These are phyloP conservation scores for Kluyveromyces marxianus DNA, from an alignment of 1,139 yeast genomes.

Conservation along the genomic window DNA sequence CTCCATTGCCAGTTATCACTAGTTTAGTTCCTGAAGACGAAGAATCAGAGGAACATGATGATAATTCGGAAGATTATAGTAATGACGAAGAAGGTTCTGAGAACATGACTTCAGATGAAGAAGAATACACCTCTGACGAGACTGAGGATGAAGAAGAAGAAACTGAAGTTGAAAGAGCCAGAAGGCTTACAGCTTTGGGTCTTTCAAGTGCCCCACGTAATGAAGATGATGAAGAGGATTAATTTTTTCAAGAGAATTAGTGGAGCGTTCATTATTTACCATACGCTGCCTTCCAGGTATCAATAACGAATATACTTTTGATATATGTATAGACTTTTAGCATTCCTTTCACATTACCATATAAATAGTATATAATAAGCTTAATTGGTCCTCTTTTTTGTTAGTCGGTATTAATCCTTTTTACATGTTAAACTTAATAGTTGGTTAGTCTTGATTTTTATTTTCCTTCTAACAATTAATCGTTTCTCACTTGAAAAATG, in stretches of 20 bases:
- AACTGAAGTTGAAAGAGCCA: conserved; percentile 61
- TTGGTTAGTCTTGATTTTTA: no score
- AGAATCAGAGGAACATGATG: conserved; percentile 16
- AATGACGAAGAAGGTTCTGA: conserved; percentile 8
- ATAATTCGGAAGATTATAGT: conserved; percentile 7
- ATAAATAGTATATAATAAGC: no score
- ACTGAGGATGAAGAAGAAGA: conserved; percentile 38
- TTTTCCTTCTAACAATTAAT: background rate
- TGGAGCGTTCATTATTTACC: no score
- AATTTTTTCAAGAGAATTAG: background rate
- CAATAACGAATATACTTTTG: background rate
- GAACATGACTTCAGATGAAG: conserved; percentile 1
- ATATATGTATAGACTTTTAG: background rate
- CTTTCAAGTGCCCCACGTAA: conserved; percentile 39
- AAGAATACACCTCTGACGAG: conserved; percentile 9
- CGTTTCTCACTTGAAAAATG: background rate
- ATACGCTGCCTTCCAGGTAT: no score
- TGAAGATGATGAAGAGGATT: conserved; percentile 53
- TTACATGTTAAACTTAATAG: no score
- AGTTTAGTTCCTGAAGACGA: conserved; percentile 26
- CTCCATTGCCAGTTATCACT: conserved; percentile 15
- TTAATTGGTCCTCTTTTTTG: no score
- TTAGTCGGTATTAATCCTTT: no score
- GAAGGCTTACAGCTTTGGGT: conserved; percentile 82
- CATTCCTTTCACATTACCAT: background rate